Conservation (phyloP, 2,329 filamentous ascomycete species). For the Paracamarosporium sp. region DNA sequence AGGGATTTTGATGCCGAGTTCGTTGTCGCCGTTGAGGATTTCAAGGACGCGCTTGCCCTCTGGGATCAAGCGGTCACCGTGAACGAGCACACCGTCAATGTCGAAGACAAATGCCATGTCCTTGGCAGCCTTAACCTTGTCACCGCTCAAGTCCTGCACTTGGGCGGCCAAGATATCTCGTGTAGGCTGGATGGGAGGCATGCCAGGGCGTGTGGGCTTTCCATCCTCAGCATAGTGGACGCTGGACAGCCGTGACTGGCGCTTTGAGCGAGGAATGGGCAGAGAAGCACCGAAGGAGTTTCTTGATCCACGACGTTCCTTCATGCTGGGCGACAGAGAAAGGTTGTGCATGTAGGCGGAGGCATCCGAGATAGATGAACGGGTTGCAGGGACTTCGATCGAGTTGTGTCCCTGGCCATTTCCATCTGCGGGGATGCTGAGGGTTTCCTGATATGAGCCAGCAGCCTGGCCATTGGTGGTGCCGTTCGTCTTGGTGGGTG, state of each 20-base stretch:
- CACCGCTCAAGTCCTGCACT: conserved; percentile 70
- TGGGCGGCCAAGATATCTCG: conserved; percentile 74
- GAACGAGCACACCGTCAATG: conserved; percentile 76
- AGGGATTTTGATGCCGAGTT: conserved; percentile 79
- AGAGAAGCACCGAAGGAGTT: conserved; percentile 79
- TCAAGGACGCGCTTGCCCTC: conserved; percentile 70
- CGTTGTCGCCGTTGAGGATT: conserved; percentile 77
- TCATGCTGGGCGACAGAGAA: conserved; percentile 71
- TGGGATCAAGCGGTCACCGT: conserved; percentile 73
- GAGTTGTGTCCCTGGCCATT: conserved; percentile 50
- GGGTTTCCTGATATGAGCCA: conserved; percentile 38
- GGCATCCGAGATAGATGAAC: conserved; percentile 72
- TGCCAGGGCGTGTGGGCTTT: conserved; percentile 60
- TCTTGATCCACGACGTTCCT: conserved; percentile 70
- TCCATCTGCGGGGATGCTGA: conserved; percentile 37
- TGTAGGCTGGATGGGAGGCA: conserved; percentile 65
- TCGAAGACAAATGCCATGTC: conserved; percentile 86
- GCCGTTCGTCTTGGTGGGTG: conserved; percentile 32
- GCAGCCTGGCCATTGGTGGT: conserved; percentile 14
- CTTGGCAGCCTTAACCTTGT: conserved; percentile 73
- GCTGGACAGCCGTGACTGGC: conserved; percentile 71
- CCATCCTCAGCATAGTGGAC: conserved; percentile 58
- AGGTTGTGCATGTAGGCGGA: conserved; percentile 76
- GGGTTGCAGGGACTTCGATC: conserved; percentile 73
- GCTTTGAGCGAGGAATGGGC: conserved; percentile 74